phyloP scores from a whole-genome alignment of 257 asterid species.

The Henckelia pumila region DNA sequence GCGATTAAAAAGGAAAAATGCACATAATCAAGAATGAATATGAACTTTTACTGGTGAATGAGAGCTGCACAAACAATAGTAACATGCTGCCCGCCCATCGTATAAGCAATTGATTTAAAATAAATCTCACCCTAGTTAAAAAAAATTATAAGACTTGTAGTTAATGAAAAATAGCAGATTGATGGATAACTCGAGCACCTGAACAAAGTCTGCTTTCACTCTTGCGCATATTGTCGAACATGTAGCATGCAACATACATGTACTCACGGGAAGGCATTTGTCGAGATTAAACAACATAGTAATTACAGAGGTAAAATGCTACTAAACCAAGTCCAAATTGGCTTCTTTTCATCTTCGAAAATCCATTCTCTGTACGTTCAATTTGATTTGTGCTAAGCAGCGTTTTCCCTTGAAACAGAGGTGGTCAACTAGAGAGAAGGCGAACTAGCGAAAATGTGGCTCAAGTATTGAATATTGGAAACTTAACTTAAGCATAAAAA shows the following conservation, averaged over 20 bases:
- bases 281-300: too few relatives aligned
- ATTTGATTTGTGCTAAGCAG: not conserved
- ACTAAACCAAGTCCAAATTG: not conserved
- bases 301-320: too few relatives aligned
- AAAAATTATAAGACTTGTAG: not conserved
- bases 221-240: slow-evolving; percentile 30
- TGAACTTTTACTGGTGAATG: not conserved
- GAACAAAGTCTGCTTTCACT: not conserved
- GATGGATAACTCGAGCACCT: not conserved
- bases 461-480: too few relatives aligned
- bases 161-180: too few relatives aligned
- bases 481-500: too few relatives aligned
- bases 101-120: not conserved
- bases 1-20: not conserved
- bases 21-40: not conserved
- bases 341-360: not conserved
- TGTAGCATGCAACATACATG: not conserved
- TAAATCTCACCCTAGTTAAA: not conserved
- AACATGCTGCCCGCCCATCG: not conserved
- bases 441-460: too few relatives aligned
- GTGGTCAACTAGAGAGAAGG: too few relatives aligned
- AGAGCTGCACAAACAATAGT: too few relatives aligned
- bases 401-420: too few relatives aligned
- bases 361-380: not conserved
- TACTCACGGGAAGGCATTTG: not conserved